Percentiles rank a stretch among this genome's conserved stretches.
Conservation (phyloP, 2,329 filamentous ascomycete species). For the Aspergillus viridinutans region DNA sequence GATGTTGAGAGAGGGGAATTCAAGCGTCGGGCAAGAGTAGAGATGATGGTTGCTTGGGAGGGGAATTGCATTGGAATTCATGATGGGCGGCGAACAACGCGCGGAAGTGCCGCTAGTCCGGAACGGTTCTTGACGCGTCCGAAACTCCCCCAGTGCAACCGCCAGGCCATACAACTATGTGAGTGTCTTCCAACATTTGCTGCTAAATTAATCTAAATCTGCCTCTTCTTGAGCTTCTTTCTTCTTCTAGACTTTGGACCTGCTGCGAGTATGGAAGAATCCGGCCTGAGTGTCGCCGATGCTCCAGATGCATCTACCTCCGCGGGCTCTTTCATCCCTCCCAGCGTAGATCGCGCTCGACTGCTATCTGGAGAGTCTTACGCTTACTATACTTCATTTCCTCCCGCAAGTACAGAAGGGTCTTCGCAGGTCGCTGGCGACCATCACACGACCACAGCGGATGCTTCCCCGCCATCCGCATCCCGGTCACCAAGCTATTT, state of each 20-base stretch:
- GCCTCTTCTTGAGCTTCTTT: neutral
- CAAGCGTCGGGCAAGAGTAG: conserved; percentile 15
- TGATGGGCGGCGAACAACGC: conserved; percentile 20
- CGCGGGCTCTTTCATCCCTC: conserved; percentile 56
- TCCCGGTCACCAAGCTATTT: conserved; percentile 1
- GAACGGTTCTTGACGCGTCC: conserved; percentile 33
- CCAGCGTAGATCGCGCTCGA: conserved; percentile 57
- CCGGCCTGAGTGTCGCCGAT: conserved; percentile 23
- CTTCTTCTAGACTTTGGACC: neutral
- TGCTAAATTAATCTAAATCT: conserved; percentile 4
- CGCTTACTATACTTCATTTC: conserved; percentile 67
- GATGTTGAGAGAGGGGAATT: conserved; percentile 2
- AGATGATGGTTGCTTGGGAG: conserved; percentile 7
- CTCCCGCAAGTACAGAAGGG: conserved; percentile 50
- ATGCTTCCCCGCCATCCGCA: neutral
- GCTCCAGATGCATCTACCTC: conserved; percentile 29
- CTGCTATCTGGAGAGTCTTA: conserved; percentile 66
- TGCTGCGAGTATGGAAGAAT: conserved; percentile 32
- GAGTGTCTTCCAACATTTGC: neutral
- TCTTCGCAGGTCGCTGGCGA: neutral
- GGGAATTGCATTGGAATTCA: conserved; percentile 17
- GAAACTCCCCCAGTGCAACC: neutral
- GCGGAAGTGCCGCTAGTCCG: conserved; percentile 30
- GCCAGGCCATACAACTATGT: neutral
- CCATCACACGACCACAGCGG: neutral